Evolutionary conservation across 257 asterid genomes (phyloP), one percentile per base, ranked within the genome.

Genomic region (Linaria vulgaris): DNA sequence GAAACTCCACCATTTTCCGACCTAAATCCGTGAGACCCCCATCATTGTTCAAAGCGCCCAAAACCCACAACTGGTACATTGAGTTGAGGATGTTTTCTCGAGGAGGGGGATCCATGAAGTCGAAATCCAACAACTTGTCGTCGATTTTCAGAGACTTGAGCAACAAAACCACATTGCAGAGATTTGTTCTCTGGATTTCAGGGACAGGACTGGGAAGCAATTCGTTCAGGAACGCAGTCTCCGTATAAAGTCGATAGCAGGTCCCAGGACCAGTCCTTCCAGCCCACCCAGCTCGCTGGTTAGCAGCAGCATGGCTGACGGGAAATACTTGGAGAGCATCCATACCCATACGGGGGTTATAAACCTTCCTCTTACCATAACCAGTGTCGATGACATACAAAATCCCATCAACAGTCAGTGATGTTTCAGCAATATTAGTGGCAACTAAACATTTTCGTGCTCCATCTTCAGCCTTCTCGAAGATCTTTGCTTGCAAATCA

Each of bases 331-430:
- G 99, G 64, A 92, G 95, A 41, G 99, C 99, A 74, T 92, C 99
- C 99, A 92, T 92, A 73, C 99, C 99, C 97, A 92, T 92, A 17
- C 99, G 94, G 13, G 99, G 99, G 72, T 89, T 89, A 54, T 89
- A 92, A 27, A 92, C 99, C 77, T 92, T 92, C 73, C 89, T 83
- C 60, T 92, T 92, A 56, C 97, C 83, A 47, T 92, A 87, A 17
- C 99, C 97, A 0, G 97, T 79, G 71, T 92, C 99, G 23, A 92
- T 89, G 59, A 92, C 99, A 17, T 89, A 92, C 76, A 78, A 87
- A 24, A 92, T 92, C 20, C 99, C 99, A 50, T 89, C 99, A 0
- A 92, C 97, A 0, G 99, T 92, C 79, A 89, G 69, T 13, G 99
- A 92, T 4, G 99, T 92, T 74, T 92, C 99, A 7, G 99, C 99